Percentiles rank a stretch among this genome's conserved stretches.
Conservation (phyloP, 805 yeast genomes). For the Lachancea thermotolerans region DNA sequence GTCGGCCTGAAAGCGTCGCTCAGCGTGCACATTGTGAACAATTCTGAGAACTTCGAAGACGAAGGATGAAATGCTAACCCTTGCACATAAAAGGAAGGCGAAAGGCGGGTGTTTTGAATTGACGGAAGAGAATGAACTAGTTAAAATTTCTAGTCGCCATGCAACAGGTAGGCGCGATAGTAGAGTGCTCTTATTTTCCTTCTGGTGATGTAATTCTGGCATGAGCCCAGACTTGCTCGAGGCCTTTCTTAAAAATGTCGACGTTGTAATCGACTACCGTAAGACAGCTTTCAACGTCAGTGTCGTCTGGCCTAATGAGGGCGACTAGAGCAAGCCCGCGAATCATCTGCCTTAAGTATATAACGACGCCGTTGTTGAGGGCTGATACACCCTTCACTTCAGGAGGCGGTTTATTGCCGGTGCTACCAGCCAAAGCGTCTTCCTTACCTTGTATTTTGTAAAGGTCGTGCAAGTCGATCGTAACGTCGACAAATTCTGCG, state of each 20-base stretch:
- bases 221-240: constrained; percentile 54
- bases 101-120: too few species aligned
- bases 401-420: constrained; percentile 12
- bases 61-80: too few species aligned
- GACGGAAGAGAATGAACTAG: too few species aligned
- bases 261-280: constrained; percentile 87
- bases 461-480: constrained; percentile 77
- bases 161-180: too few species aligned
- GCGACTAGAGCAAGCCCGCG: constrained; percentile 90
- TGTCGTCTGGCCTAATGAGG: constrained; percentile 61
- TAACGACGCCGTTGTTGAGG: constrained; percentile 74
- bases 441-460: constrained; percentile 34
- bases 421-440: not conserved
- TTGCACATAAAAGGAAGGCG: too few species aligned
- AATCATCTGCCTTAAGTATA: constrained; percentile 86
- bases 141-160: too few species aligned
- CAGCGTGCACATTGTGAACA: too few species aligned
- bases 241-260: constrained; percentile 65
- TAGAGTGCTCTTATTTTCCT: not conserved
- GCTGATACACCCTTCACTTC: constrained; percentile 63
- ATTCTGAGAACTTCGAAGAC: too few species aligned
- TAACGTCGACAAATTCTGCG: constrained; percentile 93
- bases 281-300: constrained; percentile 40
- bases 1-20: too few species aligned
- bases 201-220: constrained; percentile 19